These are phyloP conservation scores for Obelidium mucronatum DNA, from an alignment of 192 early-diverging fungal species.

Conservation along the genomic window DNA sequence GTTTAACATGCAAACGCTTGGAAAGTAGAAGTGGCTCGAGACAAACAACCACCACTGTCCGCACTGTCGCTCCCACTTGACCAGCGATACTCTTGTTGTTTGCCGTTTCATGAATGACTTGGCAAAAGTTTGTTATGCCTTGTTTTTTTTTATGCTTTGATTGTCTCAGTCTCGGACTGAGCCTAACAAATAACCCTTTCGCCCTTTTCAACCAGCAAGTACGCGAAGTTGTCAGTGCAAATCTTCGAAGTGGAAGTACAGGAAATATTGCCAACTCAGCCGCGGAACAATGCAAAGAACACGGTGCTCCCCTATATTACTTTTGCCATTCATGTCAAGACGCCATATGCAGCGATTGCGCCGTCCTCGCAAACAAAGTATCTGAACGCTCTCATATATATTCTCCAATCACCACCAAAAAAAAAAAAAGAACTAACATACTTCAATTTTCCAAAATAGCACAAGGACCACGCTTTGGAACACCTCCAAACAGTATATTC, in stretches of 20 bases:
- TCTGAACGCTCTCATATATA: neutral
- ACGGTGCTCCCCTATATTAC: slow-evolving; percentile 48
- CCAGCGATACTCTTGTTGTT: slow-evolving; percentile 40
- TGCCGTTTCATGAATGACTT: slow-evolving; percentile 60
- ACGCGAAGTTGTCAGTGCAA: slow-evolving; percentile 14
- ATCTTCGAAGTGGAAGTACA: too few relatives aligned
- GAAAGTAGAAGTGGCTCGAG: slow-evolving; percentile 54
- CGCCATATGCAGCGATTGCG: slow-evolving; percentile 57
- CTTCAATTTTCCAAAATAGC: too few relatives aligned
- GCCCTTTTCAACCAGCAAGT: slow-evolving; percentile 12
- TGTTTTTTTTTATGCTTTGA: neutral
- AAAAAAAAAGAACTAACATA: too few relatives aligned
- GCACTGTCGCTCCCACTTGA: slow-evolving; percentile 51
- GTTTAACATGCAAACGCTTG: neutral
- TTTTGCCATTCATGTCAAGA: slow-evolving; percentile 52
- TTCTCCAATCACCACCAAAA: neutral
- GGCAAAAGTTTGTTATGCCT: slow-evolving; percentile 15
- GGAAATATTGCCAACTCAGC: neutral
- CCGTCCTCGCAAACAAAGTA: slow-evolving; percentile 49
- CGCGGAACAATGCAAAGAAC: slow-evolving; percentile 30
- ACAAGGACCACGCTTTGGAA: slow-evolving; percentile 39
- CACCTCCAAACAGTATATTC: slow-evolving; percentile 41
- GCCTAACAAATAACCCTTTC: too few relatives aligned
- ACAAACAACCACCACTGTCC: slow-evolving; percentile 48
- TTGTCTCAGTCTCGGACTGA: neutral